Base-by-base conservation (phyloP, 2,329 filamentous ascomycete species). In the Akanthomyces uredinophilus region DNA sequence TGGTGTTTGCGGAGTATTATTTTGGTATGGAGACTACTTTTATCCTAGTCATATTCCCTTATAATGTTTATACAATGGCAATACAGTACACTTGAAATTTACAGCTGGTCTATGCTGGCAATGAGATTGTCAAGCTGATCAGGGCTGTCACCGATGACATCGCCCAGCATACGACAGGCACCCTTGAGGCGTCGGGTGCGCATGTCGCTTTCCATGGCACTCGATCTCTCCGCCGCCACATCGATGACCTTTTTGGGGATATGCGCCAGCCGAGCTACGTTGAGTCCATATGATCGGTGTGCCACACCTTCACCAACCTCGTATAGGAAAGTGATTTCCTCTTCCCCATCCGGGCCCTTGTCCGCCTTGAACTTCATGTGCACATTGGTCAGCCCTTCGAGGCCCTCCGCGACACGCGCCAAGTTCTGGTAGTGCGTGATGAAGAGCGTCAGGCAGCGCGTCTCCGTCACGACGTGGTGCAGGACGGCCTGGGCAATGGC, bases 391-490 rank as follows among this genome's bases (percentile, higher is more conserved):
- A 97, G 88, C 3, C 82, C 81, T 7, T 80, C 74, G 63, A 96
- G 89, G 1, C 85, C 86, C 29, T 87, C 83, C 11, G 87, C 88
- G 65, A 96, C 82, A 52, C 79, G 78, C 11, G 87, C 86, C 1
- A 99, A 83, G 66, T 88, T 88, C 77, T 99, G 95, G 74, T 99
- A 99, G 77, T 99, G 95, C 4, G 95, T 99, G 73, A 99, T 96
- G 79, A 99, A 99, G 47, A 99, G 81, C 6, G 92, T 96, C 52
- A 97, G 81, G 65, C 91, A 91, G 59, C 83, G 81, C 0, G 88
- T 83, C 18, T 92, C 84, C 27, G 86, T 82, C 29, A 96, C 88
- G 64, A 98, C 85, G 70, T 96, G 88, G 63, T 94, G 87, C 6
- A 99, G 81, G 5, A 99, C 95, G 27, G 92, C 90, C 69, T 96